Percentiles rank a stretch among this genome's conserved stretches.
Conservation (phyloP, 1,139 yeast species). For the Debaryomyces fabryi region DNA sequence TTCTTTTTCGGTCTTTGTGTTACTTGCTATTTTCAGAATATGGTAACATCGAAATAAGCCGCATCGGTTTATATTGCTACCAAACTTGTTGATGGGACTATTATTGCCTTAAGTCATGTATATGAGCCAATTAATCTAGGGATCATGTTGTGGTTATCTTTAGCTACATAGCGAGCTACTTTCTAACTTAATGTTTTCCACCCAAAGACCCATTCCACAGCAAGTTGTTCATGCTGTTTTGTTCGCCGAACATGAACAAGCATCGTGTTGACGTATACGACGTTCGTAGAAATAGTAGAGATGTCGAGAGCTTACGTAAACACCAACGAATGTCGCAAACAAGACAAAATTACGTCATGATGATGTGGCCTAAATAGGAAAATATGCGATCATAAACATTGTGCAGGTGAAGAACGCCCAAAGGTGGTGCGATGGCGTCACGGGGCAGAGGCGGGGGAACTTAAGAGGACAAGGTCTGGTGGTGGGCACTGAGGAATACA, state of each 20-base stretch:
- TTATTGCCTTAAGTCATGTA: neutral
- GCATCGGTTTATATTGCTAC: constrained; percentile 3
- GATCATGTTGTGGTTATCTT: neutral
- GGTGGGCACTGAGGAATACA: neutral
- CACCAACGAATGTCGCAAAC: neutral
- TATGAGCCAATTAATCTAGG: neutral
- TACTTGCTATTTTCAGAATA: constrained; percentile 8
- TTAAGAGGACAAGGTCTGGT: neutral
- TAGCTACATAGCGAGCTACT: neutral
- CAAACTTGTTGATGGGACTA: neutral
- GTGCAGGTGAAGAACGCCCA: neutral
- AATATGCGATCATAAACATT: neutral
- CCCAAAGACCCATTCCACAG: neutral
- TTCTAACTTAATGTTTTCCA: neutral
- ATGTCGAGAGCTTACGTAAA: neutral
- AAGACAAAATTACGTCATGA: neutral
- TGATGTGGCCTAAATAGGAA: neutral
- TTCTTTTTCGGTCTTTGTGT: constrained; percentile 8
- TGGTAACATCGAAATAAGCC: constrained; percentile 3
- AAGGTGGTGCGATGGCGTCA: neutral
- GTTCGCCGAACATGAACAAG: neutral
- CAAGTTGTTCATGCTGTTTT: neutral
- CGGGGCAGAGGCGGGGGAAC: neutral
- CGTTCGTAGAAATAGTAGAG: neutral
- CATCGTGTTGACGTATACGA: constrained; percentile 1